Percentiles rank a stretch among this genome's conserved stretches.
These are phyloP conservation scores for Puccinia novopanici DNA, from an alignment of 1,284 basidiomycete species.

Conservation along the genomic window DNA sequence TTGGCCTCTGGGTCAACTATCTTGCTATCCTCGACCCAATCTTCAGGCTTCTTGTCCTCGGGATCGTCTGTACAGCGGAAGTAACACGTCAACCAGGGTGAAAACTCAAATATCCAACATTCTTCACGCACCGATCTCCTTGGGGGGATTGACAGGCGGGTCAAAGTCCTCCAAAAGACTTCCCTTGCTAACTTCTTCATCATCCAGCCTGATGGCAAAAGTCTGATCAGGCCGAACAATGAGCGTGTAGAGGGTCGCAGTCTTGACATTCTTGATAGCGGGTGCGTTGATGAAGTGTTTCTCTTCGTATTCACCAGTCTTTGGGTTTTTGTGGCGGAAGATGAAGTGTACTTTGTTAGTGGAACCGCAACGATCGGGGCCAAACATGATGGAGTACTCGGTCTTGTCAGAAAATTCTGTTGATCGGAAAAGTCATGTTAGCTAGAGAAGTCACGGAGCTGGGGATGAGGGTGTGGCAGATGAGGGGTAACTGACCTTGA, in stretches of 20 bases:
- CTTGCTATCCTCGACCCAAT: conserved; percentile 88
- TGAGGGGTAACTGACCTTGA: conserved; percentile 19
- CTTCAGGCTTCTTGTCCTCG: conserved; percentile 81
- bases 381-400: conserved; percentile 97
- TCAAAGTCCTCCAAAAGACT: conserved; percentile 89
- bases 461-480: not conserved
- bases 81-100: conserved; percentile 16
- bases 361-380: conserved; percentile 70
- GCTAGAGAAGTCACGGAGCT: not conserved
- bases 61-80: conserved; percentile 67
- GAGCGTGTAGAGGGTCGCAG: conserved; percentile 88
- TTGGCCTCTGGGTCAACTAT: conserved; percentile 76
- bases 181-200: conserved; percentile 75
- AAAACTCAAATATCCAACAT: not conserved
- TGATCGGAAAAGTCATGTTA: not conserved
- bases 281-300: conserved; percentile 87
- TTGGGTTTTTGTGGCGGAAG: conserved; percentile 91
- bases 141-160: conserved; percentile 88
- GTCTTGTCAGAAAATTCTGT: conserved; percentile 62
- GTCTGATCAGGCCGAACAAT: conserved; percentile 84
- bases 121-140: conserved; percentile 70
- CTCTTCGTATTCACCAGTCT: conserved; percentile 89
- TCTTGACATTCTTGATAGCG: conserved; percentile 80
- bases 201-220: conserved; percentile 89
- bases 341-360: conserved; percentile 82